Evolutionary conservation across 495 filamentous ascomycete genomes (phyloP).

Genomic region (Aspergillus avenaceus): DNA sequence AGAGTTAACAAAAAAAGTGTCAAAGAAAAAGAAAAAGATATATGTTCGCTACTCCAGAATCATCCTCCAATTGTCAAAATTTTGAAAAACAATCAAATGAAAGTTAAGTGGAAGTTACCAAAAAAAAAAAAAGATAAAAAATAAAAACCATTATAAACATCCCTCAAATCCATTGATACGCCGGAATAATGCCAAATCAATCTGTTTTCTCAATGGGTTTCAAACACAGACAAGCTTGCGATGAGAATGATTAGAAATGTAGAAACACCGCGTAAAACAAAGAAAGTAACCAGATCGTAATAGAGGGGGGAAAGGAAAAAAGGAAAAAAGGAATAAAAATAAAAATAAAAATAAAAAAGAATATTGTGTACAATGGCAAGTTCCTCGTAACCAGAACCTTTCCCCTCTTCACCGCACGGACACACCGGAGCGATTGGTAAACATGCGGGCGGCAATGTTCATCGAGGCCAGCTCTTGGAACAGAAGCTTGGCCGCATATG

Average conservation of each 20-base stretch:
- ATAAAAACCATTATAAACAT: neutral
- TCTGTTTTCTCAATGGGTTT: constrained; percentile 14
- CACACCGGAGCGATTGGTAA: constrained; percentile 63
- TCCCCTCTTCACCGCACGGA: constrained; percentile 40
- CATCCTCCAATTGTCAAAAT: too few species aligned
- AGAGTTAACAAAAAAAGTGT: too few species aligned
- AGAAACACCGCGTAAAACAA: neutral
- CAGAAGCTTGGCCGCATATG: constrained; percentile 95
- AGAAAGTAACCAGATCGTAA: neutral
- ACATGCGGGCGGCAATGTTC: constrained; percentile 98
- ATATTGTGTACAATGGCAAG: neutral
- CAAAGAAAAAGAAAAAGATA: neutral
- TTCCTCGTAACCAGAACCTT: too few species aligned
- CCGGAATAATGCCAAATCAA: constrained; percentile 22
- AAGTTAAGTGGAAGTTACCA: neutral
- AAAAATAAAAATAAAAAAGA: constrained; percentile 11
- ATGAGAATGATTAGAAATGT: neutral
- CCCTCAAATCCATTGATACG: constrained; percentile 17
- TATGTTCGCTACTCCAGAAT: neutral
- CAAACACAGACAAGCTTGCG: constrained; percentile 12
- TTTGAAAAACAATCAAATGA: neutral
- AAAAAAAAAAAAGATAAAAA: constrained; percentile 5
- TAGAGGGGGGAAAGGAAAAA: constrained; percentile 7
- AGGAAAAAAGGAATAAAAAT: constrained; percentile 23
- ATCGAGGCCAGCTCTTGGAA: constrained; percentile 98